Evolutionary conservation across 257 asterid species (phyloP), one percentile per base, ranked within the genome.

Genomic region (Ilex asprella): DNA sequence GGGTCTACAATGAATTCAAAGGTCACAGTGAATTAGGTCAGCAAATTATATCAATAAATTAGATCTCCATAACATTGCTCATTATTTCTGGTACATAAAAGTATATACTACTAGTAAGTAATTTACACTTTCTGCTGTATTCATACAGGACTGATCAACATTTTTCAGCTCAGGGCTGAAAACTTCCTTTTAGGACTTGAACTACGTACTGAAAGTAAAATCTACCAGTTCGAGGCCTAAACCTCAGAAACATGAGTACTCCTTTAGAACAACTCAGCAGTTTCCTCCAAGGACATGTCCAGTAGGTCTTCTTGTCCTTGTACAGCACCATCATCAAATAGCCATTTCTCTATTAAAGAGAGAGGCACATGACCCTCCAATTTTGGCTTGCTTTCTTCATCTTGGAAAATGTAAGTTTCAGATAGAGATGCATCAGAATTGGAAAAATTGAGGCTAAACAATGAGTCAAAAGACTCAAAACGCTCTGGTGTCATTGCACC

Each of bases 331-430:
- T 87, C 95, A 61, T 85, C 95, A 62, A 87, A 75, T 16, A 89
- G 75, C 97, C 97, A 89, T 52, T 86, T 87, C 86, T 89, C 97
- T 62, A 89, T 73, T 67, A 81, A 69, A 46, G 81, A 76, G 12
- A 89, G 70, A 68, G 95, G 94, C 80, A 84, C 70, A 59, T 76
- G 75, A 0, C 64, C 70, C 32, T 72, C 86, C 66, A 30, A 73
- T 63, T 50, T 55, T 16, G 29, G 63, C 73, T 16, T 67, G 46
- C 61, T 70, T 63, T 70, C 81, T 63, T 70, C 81, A 55, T 71
- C 69, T 3, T 55, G 67, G 29, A 61, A 70, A 35, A 49, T 3
- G 54, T n/a, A 0, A 11, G 54, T 49, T 49, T 2, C 54, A 35
- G 41, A 35, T 35, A 3, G 41, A 35, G 41, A 35, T 35, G 5